Evolutionary conservation across 805 yeast species (phyloP).

Genomic region (Scheffersomyces ergatensis): DNA sequence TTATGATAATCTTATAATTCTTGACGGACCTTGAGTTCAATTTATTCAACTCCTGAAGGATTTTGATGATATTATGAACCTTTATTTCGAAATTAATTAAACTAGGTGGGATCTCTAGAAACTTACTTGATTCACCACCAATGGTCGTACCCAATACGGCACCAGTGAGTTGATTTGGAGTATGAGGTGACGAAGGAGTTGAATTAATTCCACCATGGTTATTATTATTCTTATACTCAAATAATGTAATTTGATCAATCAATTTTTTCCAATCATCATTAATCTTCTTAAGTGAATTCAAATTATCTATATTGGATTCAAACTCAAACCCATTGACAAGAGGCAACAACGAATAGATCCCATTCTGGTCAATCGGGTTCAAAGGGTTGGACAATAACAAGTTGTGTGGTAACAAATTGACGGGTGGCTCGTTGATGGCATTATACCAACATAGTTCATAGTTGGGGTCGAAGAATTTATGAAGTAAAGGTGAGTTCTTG

Average conservation of each 20-base stretch:
- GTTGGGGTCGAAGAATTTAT: slow-evolving; percentile 50
- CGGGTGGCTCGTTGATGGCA: slow-evolving; percentile 47
- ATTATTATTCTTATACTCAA: slow-evolving; percentile 12
- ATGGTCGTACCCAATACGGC: no score
- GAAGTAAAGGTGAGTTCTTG: slow-evolving; percentile 34
- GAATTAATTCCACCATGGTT: no score
- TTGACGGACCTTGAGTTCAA: slow-evolving; percentile 35
- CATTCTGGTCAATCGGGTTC: slow-evolving; percentile 52
- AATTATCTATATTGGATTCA: slow-evolving; percentile 25
- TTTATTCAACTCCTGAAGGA: slow-evolving; percentile 34
- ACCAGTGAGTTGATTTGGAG: background rate
- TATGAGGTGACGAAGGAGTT: background rate
- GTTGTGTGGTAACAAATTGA: slow-evolving; percentile 44
- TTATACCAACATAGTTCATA: slow-evolving; percentile 51
- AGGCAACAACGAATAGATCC: slow-evolving; percentile 50
- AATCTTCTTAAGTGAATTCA: slow-evolving; percentile 28
- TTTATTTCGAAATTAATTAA: slow-evolving; percentile 32
- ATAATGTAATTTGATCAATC: slow-evolving; percentile 29
- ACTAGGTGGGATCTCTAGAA: slow-evolving; percentile 24
- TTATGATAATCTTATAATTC: slow-evolving; percentile 37
- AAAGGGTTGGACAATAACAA: slow-evolving; percentile 48
- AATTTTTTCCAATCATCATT: slow-evolving; percentile 34
- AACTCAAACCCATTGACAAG: slow-evolving; percentile 37
- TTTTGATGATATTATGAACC: slow-evolving; percentile 30
- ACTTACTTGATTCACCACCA: slow-evolving; percentile 11